phyloP scores from a whole-genome alignment of 176 grass and related monocot species.

The Aegilops speltoides region DNA sequence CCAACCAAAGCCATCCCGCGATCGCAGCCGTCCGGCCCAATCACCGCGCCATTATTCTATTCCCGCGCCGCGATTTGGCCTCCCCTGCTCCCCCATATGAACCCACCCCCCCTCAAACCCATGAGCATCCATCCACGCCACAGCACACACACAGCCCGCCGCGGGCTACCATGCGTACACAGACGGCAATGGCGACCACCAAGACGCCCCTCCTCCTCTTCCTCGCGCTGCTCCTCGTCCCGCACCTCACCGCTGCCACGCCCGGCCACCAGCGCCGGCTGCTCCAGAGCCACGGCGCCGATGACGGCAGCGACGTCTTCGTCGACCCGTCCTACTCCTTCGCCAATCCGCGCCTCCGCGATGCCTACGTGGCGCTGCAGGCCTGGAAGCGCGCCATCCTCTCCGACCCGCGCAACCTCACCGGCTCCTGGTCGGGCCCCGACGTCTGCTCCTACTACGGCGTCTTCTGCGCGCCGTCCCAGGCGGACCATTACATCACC shows the following conservation, averaged over 20 bases:
- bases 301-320: neutral
- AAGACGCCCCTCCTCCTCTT: neutral
- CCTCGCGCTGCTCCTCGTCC: constrained; percentile 25
- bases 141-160: neutral
- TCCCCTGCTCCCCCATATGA: neutral
- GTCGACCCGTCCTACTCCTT: constrained; percentile 58
- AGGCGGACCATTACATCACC: constrained; percentile 39
- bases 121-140: neutral
- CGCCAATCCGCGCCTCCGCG: constrained; percentile 54
- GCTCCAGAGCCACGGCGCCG: constrained; percentile 33
- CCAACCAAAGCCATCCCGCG: neutral
- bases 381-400: constrained; percentile 78
- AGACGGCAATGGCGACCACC: constrained; percentile 27
- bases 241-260: constrained; percentile 5
- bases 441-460: constrained; percentile 73
- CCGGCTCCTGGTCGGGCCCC: constrained; percentile 62
- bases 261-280: constrained; percentile 36
- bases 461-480: constrained; percentile 70
- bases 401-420: constrained; percentile 80
- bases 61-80: neutral
- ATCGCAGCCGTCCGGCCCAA: constrained; percentile 22
- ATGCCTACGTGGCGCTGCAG: constrained; percentile 81
- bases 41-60: constrained; percentile 7
- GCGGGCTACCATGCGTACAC: constrained; percentile 39
- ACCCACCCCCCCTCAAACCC: neutral